These are phyloP conservation scores for Cryphonectria nitschkei DNA, from an alignment of 2,329 filamentous ascomycete species.

Conservation along the genomic window DNA sequence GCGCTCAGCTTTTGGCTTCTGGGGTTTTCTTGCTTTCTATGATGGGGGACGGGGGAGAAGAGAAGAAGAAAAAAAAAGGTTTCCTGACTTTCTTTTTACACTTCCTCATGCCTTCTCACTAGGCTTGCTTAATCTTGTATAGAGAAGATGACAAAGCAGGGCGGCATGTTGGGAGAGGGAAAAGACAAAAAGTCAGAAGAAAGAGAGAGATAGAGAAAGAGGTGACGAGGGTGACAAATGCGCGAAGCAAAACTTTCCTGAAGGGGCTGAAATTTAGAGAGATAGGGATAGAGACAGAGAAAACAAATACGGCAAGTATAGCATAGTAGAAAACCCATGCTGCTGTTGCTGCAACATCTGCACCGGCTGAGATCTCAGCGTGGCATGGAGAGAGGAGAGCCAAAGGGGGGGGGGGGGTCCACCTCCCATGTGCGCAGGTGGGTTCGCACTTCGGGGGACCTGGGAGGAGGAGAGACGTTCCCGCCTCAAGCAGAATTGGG, in stretches of 20 bases:
- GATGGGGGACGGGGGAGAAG: too few species aligned
- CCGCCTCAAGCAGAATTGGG: too few species aligned
- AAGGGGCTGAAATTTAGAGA: not conserved
- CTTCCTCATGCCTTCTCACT: too few species aligned
- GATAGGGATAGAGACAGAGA: not conserved
- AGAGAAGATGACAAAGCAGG: too few species aligned
- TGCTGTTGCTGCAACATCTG: not conserved
- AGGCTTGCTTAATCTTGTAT: not conserved
- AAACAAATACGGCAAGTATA: not conserved
- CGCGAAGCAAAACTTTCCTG: not conserved
- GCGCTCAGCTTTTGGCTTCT: constrained; percentile 12
- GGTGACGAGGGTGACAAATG: not conserved
- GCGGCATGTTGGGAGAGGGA: not conserved
- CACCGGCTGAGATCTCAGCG: constrained; percentile 19
- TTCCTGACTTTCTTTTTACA: not conserved
- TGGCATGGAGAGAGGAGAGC: not conserved
- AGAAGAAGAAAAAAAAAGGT: too few species aligned
- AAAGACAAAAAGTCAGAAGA: not conserved
- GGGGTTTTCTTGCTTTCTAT: too few species aligned
- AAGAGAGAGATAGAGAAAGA: not conserved
- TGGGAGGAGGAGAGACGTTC: not conserved
- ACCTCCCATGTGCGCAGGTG: constrained; percentile 13
- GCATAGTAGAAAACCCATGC: not conserved
- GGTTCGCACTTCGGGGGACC: not conserved
- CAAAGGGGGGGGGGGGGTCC: not conserved